phyloP scores from a whole-genome alignment of 805 yeast species.

The Metschnikowia gruessii region DNA sequence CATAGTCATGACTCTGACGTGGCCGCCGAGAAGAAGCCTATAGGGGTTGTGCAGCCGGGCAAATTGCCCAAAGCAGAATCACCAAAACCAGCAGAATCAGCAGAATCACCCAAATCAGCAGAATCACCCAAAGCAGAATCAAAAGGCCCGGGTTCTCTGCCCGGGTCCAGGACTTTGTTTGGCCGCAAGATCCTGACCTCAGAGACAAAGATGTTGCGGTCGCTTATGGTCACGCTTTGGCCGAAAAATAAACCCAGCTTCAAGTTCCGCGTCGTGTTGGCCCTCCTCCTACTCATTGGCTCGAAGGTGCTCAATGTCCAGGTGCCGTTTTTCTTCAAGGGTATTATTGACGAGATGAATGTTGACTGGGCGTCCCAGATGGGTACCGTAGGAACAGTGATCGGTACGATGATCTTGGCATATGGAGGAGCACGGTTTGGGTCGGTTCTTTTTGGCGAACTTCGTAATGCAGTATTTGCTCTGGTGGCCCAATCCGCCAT shows the following conservation, averaged over 20 bases:
- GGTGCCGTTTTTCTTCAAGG: slow-evolving; percentile 89
- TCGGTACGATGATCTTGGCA: slow-evolving; percentile 67
- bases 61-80: too few species aligned
- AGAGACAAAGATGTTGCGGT: slow-evolving; percentile 56
- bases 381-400: slow-evolving; percentile 66
- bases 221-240: slow-evolving; percentile 73
- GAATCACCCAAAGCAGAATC: too few species aligned
- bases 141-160: neutral
- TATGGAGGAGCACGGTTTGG: slow-evolving; percentile 95
- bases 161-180: slow-evolving; percentile 1
- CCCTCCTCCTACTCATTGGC: slow-evolving; percentile 67
- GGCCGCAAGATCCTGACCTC: slow-evolving; percentile 32
- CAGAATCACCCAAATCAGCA: too few species aligned
- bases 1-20: too few species aligned
- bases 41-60: too few species aligned
- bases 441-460: slow-evolving; percentile 89
- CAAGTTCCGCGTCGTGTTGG: slow-evolving; percentile 70
- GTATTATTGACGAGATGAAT: slow-evolving; percentile 89
- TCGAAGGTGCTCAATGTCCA: slow-evolving; percentile 89
- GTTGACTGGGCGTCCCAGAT: slow-evolving; percentile 69
- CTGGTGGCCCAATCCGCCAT: slow-evolving; percentile 94
- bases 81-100: too few species aligned
- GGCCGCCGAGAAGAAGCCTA: too few species aligned
- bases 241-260: slow-evolving; percentile 68
- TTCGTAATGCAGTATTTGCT: slow-evolving; percentile 93